Conservation (phyloP, 2,329 filamentous ascomycete species). For the Fonsecaea monophora region DNA sequence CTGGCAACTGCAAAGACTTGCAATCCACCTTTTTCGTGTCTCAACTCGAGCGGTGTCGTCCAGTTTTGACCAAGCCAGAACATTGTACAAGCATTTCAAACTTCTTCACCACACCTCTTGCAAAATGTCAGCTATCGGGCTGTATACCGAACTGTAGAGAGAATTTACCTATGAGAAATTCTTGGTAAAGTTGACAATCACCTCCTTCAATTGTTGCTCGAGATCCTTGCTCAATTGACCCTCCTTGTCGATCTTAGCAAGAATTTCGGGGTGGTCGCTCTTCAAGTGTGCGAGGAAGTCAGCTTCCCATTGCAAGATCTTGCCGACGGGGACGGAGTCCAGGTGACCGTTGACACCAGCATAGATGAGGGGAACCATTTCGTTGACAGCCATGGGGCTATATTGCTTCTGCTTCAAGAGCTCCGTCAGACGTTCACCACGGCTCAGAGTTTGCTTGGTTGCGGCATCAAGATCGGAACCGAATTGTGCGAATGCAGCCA, state of each 20-base stretch:
- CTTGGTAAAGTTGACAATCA: constrained; percentile 85
- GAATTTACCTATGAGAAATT: constrained; percentile 69
- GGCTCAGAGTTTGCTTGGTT: constrained; percentile 96
- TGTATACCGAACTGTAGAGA: not conserved
- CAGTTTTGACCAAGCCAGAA: constrained; percentile 34
- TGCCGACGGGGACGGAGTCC: constrained; percentile 84
- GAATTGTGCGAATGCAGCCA: constrained; percentile 99
- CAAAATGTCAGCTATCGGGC: not conserved
- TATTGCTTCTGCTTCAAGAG: constrained; percentile 99
- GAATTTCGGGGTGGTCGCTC: constrained; percentile 84
- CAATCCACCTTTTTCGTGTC: constrained; percentile 22
- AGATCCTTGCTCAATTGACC: constrained; percentile 94
- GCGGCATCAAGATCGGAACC: constrained; percentile 98
- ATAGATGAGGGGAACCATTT: constrained; percentile 99
- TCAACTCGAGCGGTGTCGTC: constrained; percentile 28
- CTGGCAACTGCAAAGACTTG: constrained; percentile 19
- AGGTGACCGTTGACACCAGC: constrained; percentile 98
- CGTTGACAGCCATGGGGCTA: constrained; percentile 96
- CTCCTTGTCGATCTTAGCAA: constrained; percentile 91
- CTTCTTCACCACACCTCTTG: constrained; percentile 19
- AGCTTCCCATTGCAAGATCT: constrained; percentile 91
- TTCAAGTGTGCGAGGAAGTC: constrained; percentile 93
- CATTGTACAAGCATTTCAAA: constrained; percentile 36
- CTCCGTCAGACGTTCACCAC: constrained; percentile 99
- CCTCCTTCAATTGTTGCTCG: constrained; percentile 68